Percentiles rank a stretch among this genome's conserved stretches.
phyloP scores from a whole-genome alignment of 352 stramenopile species.

The Pythium scleroteichum region DNA sequence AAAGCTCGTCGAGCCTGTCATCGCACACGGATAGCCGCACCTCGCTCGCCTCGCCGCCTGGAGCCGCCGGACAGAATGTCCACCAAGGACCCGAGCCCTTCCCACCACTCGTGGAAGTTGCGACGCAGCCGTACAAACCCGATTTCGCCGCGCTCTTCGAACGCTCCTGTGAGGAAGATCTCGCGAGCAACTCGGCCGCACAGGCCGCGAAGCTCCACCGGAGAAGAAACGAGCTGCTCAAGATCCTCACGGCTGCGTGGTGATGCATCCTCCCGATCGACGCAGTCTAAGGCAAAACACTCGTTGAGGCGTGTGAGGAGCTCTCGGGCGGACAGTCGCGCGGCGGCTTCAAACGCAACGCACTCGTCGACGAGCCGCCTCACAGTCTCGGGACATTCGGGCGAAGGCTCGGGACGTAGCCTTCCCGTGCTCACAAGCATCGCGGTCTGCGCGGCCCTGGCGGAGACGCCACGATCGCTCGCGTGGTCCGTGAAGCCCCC shows the following conservation, averaged over 20 bases:
- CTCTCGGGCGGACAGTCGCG: too few relatives aligned
- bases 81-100: background rate
- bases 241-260: constrained; percentile 37
- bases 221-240: constrained; percentile 36
- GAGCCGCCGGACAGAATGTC: background rate
- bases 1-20: constrained; percentile 16
- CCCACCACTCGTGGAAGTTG: background rate
- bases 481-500: background rate
- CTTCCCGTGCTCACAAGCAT: constrained; percentile 1
- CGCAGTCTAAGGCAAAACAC: too few relatives aligned
- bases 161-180: constrained; percentile 10
- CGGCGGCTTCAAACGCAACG: background rate
- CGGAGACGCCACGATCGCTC: background rate
- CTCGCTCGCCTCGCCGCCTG: constrained; percentile 5
- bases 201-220: constrained; percentile 13
- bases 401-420: background rate
- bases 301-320: too few relatives aligned
- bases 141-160: constrained; percentile 12
- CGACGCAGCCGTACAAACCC: constrained; percentile 16
- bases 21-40: constrained; percentile 16
- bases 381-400: constrained; percentile 17
- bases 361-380: constrained; percentile 1
- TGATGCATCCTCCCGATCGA: background rate
- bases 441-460: background rate
- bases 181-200: background rate